Evolutionary conservation across 768 basidiomycete genomes (phyloP).

Genomic region (Cytidiella melzeri): DNA sequence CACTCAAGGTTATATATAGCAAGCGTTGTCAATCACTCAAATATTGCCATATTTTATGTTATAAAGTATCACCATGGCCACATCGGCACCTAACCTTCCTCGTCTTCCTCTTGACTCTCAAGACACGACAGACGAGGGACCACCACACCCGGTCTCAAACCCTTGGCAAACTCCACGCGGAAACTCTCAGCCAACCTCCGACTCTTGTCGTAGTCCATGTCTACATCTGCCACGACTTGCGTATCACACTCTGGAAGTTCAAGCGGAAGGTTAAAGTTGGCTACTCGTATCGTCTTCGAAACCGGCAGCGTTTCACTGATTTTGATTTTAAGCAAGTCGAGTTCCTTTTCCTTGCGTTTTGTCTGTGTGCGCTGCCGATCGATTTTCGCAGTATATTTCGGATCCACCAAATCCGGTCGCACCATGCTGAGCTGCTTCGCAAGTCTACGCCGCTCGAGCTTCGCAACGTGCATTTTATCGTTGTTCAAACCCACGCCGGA

Average conservation of each 20-base stretch:
- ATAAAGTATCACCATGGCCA: too few species aligned
- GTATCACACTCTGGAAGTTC: not conserved
- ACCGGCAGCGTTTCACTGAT: not conserved
- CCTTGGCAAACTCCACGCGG: not conserved
- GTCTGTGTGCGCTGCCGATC: not conserved
- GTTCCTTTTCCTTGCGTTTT: not conserved
- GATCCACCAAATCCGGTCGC: not conserved
- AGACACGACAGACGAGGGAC: not conserved
- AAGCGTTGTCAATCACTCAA: too few species aligned
- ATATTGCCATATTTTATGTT: too few species aligned
- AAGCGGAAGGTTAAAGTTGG: not conserved
- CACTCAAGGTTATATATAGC: too few species aligned
- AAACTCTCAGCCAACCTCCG: not conserved
- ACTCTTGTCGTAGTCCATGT: not conserved
- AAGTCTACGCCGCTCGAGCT: too few species aligned
- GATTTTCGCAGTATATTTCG: too few species aligned
- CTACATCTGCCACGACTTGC: not conserved
- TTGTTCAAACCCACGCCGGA: too few species aligned
- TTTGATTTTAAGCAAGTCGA: not conserved
- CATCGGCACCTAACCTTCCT: too few species aligned
- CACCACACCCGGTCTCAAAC: not conserved
- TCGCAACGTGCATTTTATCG: too few species aligned
- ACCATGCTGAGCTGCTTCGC: not conserved
- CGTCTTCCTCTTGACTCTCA: constrained; percentile 3
- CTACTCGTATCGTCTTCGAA: not conserved